Conservation (phyloP, 345 rosid species). For the Brassica juncea region DNA sequence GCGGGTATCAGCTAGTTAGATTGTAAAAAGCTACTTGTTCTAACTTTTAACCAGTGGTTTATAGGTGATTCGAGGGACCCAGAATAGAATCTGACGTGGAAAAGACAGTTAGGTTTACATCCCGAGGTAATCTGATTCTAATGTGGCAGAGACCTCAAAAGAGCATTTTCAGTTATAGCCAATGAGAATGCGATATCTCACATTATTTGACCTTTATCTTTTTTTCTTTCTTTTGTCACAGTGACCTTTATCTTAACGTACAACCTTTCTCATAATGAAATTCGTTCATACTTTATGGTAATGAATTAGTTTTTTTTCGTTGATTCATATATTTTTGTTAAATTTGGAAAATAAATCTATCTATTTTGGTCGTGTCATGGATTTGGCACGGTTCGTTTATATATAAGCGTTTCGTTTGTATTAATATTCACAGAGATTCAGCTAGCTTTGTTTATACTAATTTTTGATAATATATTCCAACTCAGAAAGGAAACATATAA, state of each 20-base stretch:
- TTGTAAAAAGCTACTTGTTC: background rate
- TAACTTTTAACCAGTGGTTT: background rate
- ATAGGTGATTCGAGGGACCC: background rate
- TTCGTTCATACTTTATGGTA: background rate
- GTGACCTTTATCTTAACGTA: background rate
- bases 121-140: background rate
- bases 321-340: background rate
- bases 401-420: background rate
- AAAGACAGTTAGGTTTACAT: constrained; percentile 6
- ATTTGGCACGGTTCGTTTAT: background rate
- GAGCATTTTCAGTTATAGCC: constrained; percentile 1
- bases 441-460: background rate
- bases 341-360: background rate
- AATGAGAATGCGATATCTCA: constrained; percentile 12
- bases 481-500: background rate
- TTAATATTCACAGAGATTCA: background rate
- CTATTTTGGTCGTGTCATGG: background rate
- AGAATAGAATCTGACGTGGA: constrained; percentile 13
- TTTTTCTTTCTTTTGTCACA: too few relatives aligned
- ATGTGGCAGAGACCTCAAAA: constrained; percentile 13
- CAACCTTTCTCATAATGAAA: background rate
- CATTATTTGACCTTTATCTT: background rate
- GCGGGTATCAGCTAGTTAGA: too few relatives aligned
- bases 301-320: background rate
- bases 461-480: background rate